Percentiles rank a stretch among this genome's conserved stretches.
Conservation (phyloP, 129 eudicot species). For the Flaveria brownii region DNA sequence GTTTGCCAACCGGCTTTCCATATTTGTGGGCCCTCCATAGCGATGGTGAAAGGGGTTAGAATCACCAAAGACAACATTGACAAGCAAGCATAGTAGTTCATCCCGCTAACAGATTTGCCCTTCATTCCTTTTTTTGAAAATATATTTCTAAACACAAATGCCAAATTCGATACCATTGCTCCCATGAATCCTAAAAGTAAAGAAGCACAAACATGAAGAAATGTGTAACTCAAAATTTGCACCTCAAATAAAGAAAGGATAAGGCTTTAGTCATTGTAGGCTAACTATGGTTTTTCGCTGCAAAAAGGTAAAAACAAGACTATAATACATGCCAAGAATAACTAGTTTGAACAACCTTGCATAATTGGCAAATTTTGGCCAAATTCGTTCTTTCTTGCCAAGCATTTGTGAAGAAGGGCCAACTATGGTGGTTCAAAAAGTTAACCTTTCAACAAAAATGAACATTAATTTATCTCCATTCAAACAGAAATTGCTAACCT, state of each 20-base stretch:
- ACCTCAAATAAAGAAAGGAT: background rate
- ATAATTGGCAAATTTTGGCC: background rate
- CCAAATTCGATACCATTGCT: slow-evolving; percentile 63
- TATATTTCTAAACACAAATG: slow-evolving; percentile 60
- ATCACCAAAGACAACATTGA: slow-evolving; percentile 56
- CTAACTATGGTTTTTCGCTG: background rate
- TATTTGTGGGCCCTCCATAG: slow-evolving; percentile 61
- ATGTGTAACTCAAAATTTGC: slow-evolving; percentile 3
- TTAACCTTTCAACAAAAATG: background rate
- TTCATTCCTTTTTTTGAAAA: slow-evolving; percentile 65
- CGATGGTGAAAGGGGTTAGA: slow-evolving; percentile 54
- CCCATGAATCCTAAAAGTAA: slow-evolving; percentile 52
- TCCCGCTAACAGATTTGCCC: slow-evolving; percentile 60
- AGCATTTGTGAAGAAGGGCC: background rate
- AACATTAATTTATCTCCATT: background rate
- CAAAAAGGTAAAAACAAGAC: too few species aligned
- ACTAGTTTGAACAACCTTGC: background rate
- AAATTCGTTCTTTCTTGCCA: background rate
- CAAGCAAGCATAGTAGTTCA: slow-evolving; percentile 63
- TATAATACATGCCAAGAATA: background rate
- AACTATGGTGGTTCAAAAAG: background rate
- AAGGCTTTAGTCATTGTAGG: background rate
- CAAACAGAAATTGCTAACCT: slow-evolving; percentile 35
- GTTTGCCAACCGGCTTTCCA: slow-evolving; percentile 66
- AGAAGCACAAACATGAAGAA: background rate